Evolutionary conservation across 1,139 yeast species (phyloP), one percentile per base, ranked within the genome.

Genomic region (Yamadazyma blattariae): DNA sequence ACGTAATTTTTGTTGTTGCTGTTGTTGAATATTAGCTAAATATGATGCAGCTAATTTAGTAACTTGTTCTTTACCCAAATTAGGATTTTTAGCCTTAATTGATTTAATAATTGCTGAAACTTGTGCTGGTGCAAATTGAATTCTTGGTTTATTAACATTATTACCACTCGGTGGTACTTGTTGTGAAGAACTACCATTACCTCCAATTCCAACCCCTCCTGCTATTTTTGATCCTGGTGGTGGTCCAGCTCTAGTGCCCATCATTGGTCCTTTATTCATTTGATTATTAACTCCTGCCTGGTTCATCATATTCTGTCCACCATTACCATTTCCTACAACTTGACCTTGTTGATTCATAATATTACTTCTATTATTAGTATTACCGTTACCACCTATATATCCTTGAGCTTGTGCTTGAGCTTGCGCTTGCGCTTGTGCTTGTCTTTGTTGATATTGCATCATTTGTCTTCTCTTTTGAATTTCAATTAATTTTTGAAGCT

Each of bases 31-130:
- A 41, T 69, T 75, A 3, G 85, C 84, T 40, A 83, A 61, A 50
- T 82, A 82, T 22, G 81, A 77, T 7, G 85, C 86, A 0, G 90
- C 90, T 41, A 81, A 62, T 46, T 79, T 77, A 0, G 87, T 79
- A 2, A 82, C 89, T 47, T 83, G 88, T 38, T 80, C 86, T 42
- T 81, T 79, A 3, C 82, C 67, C 51, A 82, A 63, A 20, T 71
- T 73, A 1, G 94, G 94, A 50, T 84, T 77, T 50, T 82, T 83
- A 14, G 74, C 67, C 47, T 81, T 85, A 37, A 83, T 80, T 35
- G 83, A 82, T 42, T 74, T 78, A 39, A 84, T 77, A 33, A 84
- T 71, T 2, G 85, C 83, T 7, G 86, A 74, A 3, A 83, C 82
- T 50, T 82, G 90, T 1, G 81, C 77, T 15, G 80, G 71, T 1